Base-by-base conservation (phyloP, 1,284 basidiomycete genomes). In the Pseudozyma sp. region DNA sequence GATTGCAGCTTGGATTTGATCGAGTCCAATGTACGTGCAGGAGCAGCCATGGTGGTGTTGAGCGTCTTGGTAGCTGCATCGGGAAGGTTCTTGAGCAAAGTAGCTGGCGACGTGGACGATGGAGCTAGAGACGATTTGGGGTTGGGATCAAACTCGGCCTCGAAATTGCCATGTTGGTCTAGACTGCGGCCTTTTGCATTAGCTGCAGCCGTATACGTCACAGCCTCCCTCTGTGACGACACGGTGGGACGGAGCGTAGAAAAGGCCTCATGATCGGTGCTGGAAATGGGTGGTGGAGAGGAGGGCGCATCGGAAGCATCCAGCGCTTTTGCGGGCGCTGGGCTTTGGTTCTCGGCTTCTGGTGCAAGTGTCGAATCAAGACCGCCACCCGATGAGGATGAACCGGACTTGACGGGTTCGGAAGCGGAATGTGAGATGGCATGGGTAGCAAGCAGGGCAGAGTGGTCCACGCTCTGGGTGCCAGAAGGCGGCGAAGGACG, bases 1-100 rank as follows among this genome's bases (percentile, higher is more conserved):
- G 61, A 31, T 18, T 59, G 50, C 13, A 74, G 55, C 25, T 74
- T 74, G 9, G 35, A 6, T 31, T 65, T 74, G 66, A 74, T 69
- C 10, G 65, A 48, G 16, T 65, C 62, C 31, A 74, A 47, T 0
- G 71, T 65, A 18, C 65, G 54, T 3, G 39, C 58, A 0, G 70
- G 65, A 9, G 60, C 65, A 14, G 57, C 51, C 10, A 67, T 44
- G 35, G 70, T 67, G n/a, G 52, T 64, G 25, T 42, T 53, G 40
- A 72, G 47, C 21, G 59, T 60, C 9, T 43, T 59, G 36, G 45
- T 21, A 0, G 64, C 70, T 12, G 61, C 65, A 25, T 60, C 63
- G 6, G 65, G 70, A 4, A 73, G 31, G 12, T 51, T 65, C 45
- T 65, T 68, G 56, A 72, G 51, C n/a, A 61, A 39, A 1, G 53